Percentiles rank a stretch among this genome's conserved stretches.
Evolutionary conservation across 805 yeast species (phyloP).

Genomic region (Candida ponderosae): DNA sequence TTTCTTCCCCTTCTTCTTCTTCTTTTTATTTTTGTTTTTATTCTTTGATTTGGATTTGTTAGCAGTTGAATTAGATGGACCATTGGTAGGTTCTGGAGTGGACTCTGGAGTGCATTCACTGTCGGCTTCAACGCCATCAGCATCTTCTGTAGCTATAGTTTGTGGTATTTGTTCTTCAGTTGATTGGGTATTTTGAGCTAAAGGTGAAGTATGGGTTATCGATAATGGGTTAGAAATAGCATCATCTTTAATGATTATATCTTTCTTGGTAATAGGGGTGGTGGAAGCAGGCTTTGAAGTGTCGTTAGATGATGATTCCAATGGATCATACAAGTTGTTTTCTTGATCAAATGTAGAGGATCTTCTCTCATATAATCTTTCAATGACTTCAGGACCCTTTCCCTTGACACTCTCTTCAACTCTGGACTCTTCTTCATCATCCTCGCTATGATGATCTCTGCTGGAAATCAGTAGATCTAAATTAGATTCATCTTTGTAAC

Average conservation of each 20-base stretch:
- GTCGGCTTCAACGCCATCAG: constrained; percentile 8
- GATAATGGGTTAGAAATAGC: constrained; percentile 1
- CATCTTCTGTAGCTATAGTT: constrained; percentile 9
- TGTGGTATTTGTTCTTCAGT: too few species aligned
- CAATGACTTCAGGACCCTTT: constrained; percentile 9
- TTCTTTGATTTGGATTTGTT: background rate
- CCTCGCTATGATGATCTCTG: constrained; percentile 2
- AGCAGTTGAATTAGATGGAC: constrained; percentile 1
- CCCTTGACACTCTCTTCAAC: too few species aligned
- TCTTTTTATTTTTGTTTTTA: constrained; percentile 6
- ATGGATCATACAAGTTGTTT: constrained; percentile 17
- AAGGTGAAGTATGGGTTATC: too few species aligned
- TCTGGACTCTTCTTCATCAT: background rate
- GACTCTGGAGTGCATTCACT: background rate
- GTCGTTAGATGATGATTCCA: background rate
- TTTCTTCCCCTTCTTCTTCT: constrained; percentile 8
- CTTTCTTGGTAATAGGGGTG: too few species aligned
- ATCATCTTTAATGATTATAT: background rate
- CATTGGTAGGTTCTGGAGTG: background rate
- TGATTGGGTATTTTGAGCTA: too few species aligned
- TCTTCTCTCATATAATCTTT: constrained; percentile 22
- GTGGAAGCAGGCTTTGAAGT: background rate
- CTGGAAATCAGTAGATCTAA: background rate
- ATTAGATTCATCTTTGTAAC: constrained; percentile 19
- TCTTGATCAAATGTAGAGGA: constrained; percentile 25